Evolutionary conservation across 192 early-diverging fungal species (phyloP), one percentile per base, ranked within the genome.

Genomic region (Coemansia pectinata): DNA sequence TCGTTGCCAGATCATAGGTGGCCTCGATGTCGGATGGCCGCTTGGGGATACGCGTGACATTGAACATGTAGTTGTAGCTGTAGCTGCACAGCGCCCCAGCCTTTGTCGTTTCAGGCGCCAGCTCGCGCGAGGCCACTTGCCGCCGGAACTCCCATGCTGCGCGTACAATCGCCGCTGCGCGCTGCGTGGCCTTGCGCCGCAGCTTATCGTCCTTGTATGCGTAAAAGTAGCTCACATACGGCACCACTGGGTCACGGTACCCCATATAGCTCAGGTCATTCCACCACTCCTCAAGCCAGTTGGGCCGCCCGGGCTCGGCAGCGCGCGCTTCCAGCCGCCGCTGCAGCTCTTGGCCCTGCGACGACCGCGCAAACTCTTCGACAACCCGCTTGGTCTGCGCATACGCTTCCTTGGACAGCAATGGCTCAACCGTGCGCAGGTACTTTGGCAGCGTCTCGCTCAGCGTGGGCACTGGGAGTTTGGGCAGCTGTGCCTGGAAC

Each of bases 271-370:
- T 93, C 57, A 92, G 87, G 62, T 95, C 94, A 73, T 94, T 93
- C 97, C 97, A 99, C 97, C 97, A 99, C 72, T 96, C 94, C 76
- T 91, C 94, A 57, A 97, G 87, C 91, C 96, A 99, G 86, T 93
- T 94, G 36, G 87, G 87, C 55, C 90, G 86, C 57, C 87, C 88
- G 25, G 91, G 88, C 73, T 89, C 85, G 23, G 87, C 86, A 3
- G 90, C 91, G 50, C 91, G 87, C 63, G 90, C 90, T 53, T 91
- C 52, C 52, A 99, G 85, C 61, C 96, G 89, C 72, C 89, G 76
- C 84, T 98, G 96, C 44, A 99, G 89, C 79, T 88, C 81, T 63
- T 91, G 86, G 48, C 96, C 96, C 48, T 93, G 91, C n/a, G 91
- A 91, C 17, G 92, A 90, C 66, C 86, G 85, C 11, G 86, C 84